Evolutionary conservation across 768 basidiomycete genomes (phyloP), one percentile per base, ranked within the genome.

Genomic region (Leccinum disarticulatum): DNA sequence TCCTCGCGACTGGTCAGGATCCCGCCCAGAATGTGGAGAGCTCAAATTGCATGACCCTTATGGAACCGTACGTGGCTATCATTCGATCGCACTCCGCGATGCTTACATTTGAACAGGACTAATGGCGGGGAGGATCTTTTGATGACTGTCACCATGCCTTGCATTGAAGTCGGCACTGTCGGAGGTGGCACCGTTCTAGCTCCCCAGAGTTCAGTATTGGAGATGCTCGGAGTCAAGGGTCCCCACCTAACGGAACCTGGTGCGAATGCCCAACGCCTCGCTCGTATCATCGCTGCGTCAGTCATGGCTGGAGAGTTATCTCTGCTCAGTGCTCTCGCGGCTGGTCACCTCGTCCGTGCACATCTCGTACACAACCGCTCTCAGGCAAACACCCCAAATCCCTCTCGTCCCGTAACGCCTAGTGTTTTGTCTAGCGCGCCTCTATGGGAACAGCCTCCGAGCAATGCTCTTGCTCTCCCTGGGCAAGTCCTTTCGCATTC

Each of bases 1-100:
- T 88, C 79, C 78, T 99, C 64, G 97, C 97, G 14, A 96, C 95
- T 38, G 97, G 97, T 15, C 97, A 99, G 76, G 97, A 99, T 70
- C 97, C 97, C 2, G 97, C 97, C 10, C 97, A 99, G 80, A 98
- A 98, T 73, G 96, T 99, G 27, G 97, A 96, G 79, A 95, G 93
- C 59, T 96, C 95, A 41, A 95, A 94, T 72, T 99, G 97, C 75
- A 96, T 99, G 80, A 99, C 97, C 1, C 78, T 98, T 51, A 98
- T 99, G 96, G 97, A 99, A 75, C 87, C 95, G 90, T 97, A 73
- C 75, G 93, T 65, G 57, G 46, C 38, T 56, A 13, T 54, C 46
- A 27, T 61, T 30, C 55, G 41, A 53, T 55, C 17, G 1, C 33
- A 19, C 65, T 22, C 58, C 54, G 57, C 4, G 33, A 51, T 27